Evolutionary conservation across 2,329 filamentous ascomycete genomes (phyloP).

Genomic region (Penicillium paneum): DNA sequence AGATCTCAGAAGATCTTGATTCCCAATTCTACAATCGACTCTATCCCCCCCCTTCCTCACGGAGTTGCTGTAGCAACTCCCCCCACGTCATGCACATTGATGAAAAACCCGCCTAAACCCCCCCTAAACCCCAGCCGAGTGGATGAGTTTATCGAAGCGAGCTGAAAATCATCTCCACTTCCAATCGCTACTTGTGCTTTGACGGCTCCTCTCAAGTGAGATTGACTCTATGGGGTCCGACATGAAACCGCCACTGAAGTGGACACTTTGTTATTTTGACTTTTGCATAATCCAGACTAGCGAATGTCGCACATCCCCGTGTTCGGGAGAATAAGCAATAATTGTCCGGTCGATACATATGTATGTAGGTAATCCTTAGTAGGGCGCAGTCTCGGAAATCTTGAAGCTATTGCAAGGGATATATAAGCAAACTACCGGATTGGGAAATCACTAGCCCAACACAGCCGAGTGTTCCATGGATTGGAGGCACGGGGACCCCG

Average conservation of each 20-base stretch:
- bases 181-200: not conserved
- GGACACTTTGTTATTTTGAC: not conserved
- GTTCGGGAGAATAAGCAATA: not conserved
- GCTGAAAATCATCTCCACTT: slow-evolving; percentile 20
- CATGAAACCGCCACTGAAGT: not conserved
- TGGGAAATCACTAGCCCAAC: slow-evolving; percentile 12
- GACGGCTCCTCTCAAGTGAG: not conserved
- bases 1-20: slow-evolving; percentile 15
- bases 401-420: slow-evolving; percentile 1
- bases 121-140: not conserved
- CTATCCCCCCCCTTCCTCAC: slow-evolving; percentile 5
- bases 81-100: slow-evolving; percentile 22
- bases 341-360: not conserved
- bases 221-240: not conserved
- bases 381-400: not conserved
- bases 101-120: not conserved
- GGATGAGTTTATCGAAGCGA: slow-evolving; percentile 14
- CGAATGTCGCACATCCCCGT: slow-evolving; percentile 1
- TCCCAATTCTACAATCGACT: slow-evolving; percentile 8
- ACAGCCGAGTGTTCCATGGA: slow-evolving; percentile 17
- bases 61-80: slow-evolving; percentile 23
- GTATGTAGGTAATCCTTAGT: not conserved
- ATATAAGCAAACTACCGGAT: slow-evolving; percentile 25
- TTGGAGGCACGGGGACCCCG: slow-evolving; percentile 12
- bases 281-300: not conserved